Evolutionary conservation across 116 monocot species (phyloP), one percentile per base, ranked within the genome.

Genomic region (Dioscorea cayenensis): DNA sequence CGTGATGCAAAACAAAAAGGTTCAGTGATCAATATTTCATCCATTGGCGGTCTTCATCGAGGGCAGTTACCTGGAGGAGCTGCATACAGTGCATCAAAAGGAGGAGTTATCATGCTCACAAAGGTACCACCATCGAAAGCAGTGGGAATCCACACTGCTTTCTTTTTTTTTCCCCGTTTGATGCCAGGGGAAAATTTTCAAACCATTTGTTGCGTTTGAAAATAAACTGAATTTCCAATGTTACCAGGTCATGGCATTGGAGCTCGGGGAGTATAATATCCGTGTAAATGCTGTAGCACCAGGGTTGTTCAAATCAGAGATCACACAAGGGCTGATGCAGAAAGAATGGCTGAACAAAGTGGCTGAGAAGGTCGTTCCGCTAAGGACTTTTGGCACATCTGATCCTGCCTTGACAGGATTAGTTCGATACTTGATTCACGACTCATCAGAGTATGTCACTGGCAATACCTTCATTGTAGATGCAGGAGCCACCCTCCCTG

Each of bases 261-360:
- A 91, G 71, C 59, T 91, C 37, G 86, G 86, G 59, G 27, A 10
- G 6, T 65, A 73, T 23, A 73, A 76, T 14, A 90, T 90, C 61
- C 60, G 91, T 51, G 85, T 85, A 60, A 91, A 91, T 63, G 76
- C 87, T 1, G 83, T 87, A 72, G 76, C 85, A 18, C 91, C 91
- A n/a, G 87, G 91, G 29, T 9, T 91, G 71, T 87, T 87, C 77
- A 83, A 79, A 43, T 87, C 83, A 13, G 90, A 90, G 82, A 90
- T 90, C 52, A 90, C 90, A 0, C 73, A 78, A 20, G 68, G 55
- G 5, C 81, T 87, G 2, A 65, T 91, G 85, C 18, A 81, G 75
- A 91, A 87, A 36, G 38, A 66, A 27, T 86, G 90, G 90, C 70
- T 90, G 0, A 73, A 71, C 18, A 69, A 71, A 1, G 90, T 90